Conservation (phyloP, 2,329 filamentous ascomycete species). For the Dothistroma septosporum region DNA sequence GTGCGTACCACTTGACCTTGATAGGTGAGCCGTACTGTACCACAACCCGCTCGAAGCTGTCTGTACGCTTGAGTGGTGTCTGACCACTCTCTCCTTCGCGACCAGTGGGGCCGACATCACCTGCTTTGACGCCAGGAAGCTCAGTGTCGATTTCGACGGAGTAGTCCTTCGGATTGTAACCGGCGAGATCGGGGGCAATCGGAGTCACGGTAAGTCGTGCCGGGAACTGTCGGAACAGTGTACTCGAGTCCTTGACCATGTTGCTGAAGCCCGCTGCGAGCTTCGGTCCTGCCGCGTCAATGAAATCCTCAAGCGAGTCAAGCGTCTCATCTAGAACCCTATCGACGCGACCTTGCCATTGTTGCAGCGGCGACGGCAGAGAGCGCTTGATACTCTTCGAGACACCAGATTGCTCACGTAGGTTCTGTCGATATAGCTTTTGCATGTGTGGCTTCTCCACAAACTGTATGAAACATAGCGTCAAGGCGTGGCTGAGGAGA, state of each 20-base stretch:
- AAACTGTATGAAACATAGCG: constrained; percentile 81
- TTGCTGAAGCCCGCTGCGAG: constrained; percentile 80
- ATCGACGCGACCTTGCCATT: constrained; percentile 82
- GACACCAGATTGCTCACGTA: constrained; percentile 83
- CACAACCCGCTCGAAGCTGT: constrained; percentile 66
- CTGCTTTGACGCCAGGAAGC: constrained; percentile 31
- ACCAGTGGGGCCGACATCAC: constrained; percentile 56
- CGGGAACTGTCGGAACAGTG: constrained; percentile 84
- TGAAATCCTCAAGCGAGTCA: constrained; percentile 84
- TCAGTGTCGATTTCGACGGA: constrained; percentile 69
- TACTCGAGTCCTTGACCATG: constrained; percentile 81
- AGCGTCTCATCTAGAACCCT: constrained; percentile 79
- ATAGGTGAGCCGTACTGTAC: constrained; percentile 90
- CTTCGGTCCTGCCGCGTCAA: constrained; percentile 80
- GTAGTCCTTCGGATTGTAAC: constrained; percentile 75
- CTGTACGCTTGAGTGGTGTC: constrained; percentile 57
- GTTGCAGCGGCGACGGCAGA: constrained; percentile 75
- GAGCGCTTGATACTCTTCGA: constrained; percentile 87
- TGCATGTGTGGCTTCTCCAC: constrained; percentile 98
- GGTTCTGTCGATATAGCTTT: constrained; percentile 82
- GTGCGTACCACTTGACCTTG: constrained; percentile 84
- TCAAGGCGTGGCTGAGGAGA: constrained; percentile 77
- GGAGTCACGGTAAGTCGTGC: constrained; percentile 78
- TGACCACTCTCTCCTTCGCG: constrained; percentile 70
- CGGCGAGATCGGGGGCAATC: constrained; percentile 73